Evolutionary conservation across 805 yeast genomes (phyloP).

Genomic region (Ogataea pilisensis): DNA sequence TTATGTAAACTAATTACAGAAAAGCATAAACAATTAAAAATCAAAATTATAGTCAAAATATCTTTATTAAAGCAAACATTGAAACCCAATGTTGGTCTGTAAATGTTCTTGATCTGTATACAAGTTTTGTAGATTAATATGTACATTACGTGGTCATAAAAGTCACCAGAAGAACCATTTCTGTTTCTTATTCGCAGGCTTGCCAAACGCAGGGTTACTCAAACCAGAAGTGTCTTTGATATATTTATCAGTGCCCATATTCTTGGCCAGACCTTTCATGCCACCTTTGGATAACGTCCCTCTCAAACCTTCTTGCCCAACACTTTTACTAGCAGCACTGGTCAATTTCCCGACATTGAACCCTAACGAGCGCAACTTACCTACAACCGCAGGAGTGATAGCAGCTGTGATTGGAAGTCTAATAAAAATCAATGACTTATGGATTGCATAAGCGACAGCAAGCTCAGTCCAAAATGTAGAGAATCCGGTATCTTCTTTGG

Average conservation of each 20-base stretch:
- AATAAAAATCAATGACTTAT: constrained; percentile 78
- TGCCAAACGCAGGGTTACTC: constrained; percentile 46
- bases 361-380: constrained; percentile 66
- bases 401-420: constrained; percentile 91
- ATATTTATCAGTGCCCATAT: constrained; percentile 15
- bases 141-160: neutral
- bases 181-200: constrained; percentile 45
- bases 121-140: neutral
- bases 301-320: constrained; percentile 24
- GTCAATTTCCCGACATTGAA: constrained; percentile 63
- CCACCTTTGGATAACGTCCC: constrained; percentile 24
- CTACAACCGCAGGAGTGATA: constrained; percentile 77
- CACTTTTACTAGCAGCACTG: constrained; percentile 29
- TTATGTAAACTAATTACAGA: no score
- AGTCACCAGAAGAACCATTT: constrained; percentile 54
- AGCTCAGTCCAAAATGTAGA: constrained; percentile 72
- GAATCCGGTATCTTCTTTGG: constrained; percentile 14
- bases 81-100: no score
- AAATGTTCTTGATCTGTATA: no score
- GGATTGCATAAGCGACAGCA: constrained; percentile 88
- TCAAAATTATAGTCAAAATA: neutral
- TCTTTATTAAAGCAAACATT: no score
- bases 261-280: constrained; percentile 20
- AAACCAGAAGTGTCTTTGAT: constrained; percentile 36
- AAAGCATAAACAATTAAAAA: no score